phyloP scores from a whole-genome alignment of 225 moss, liverwort and hornwort species.

The Physcomitrellopsis africana region DNA sequence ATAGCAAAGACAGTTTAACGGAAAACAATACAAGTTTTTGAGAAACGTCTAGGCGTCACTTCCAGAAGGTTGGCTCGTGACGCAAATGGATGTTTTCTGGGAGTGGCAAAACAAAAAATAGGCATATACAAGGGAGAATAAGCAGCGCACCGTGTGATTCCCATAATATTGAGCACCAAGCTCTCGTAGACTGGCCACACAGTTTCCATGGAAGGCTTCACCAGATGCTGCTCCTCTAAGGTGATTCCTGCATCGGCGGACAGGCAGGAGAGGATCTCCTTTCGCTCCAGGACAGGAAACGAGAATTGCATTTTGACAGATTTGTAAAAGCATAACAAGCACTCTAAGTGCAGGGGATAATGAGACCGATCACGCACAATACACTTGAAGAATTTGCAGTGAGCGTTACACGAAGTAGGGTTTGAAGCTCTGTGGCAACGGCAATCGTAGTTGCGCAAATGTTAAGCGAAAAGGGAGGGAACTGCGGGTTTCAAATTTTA shows the following conservation, averaged over 20 bases:
- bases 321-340: conserved; percentile 9
- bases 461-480: too few relatives aligned
- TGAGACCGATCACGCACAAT: too few relatives aligned
- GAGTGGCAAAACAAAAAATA: background rate
- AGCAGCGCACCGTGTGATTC: conserved; percentile 59
- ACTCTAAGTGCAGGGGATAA: background rate
- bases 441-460: too few relatives aligned
- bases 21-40: background rate
- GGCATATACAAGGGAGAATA: background rate
- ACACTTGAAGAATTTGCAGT: too few relatives aligned
- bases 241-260: conserved; percentile 45
- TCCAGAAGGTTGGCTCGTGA: background rate
- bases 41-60: conserved; percentile 7
- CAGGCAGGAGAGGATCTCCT: conserved; percentile 48
- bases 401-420: too few relatives aligned
- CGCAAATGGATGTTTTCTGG: background rate
- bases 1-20: background rate
- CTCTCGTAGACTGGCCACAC: conserved; percentile 80
- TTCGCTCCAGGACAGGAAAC: conserved; percentile 57
- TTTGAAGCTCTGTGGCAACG: too few relatives aligned
- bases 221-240: conserved; percentile 66
- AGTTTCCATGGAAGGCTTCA: conserved; percentile 67
- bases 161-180: conserved; percentile 48
- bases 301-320: conserved; percentile 37
- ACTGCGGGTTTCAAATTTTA: too few relatives aligned